Evolutionary conservation across 352 stramenopile genomes (phyloP), one percentile per base, ranked within the genome.

Genomic region (Phytopythium helicoides): DNA sequence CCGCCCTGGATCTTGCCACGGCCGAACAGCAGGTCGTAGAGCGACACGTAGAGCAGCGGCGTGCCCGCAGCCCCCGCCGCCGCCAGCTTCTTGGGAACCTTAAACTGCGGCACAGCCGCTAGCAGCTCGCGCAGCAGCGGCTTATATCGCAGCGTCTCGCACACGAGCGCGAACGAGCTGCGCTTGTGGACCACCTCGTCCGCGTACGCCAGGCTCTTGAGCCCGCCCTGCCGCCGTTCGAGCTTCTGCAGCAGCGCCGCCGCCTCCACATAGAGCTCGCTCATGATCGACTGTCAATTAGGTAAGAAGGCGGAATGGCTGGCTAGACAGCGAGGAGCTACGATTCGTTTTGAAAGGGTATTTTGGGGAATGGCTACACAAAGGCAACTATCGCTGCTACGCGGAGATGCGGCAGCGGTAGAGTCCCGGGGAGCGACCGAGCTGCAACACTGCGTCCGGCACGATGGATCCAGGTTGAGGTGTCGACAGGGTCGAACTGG

Each of bases 1-100:
- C 88, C 85, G 44, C 88, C 87, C 58, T 95, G 83, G 39, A 97
- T 92, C 64, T 90, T 94, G 23, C 86, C 56, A 0, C 81, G 68
- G 1, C 87, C 87, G 41, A 95, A 95, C 3, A 97, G 66, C 33
- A 95, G 58, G 54, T 96, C 88, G 61, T 96, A 96, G 15, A 96
- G 73, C 42, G 86, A 86, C 35, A 95, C 71, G 35, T 89, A 81
- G 34, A 94, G 69, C 54, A 96, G 70, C 37, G 73, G 56, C 60
- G 79, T 70, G 56, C 73, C 78, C 49, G 72, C 56, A 12, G 76
- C 68, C 49, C 78, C 68, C 12, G 71, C 73, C 22, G 53, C 57
- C 23, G 86, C 58, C 34, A 88, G 53, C 41, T 85, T 50, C 22
- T 64, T 59, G 36, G 86, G 62, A 44, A 92, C 66, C 63, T 84